Evolutionary conservation across 306 rosid species (phyloP), one percentile per base, ranked within the genome.

Genomic region (Urtica urens): DNA sequence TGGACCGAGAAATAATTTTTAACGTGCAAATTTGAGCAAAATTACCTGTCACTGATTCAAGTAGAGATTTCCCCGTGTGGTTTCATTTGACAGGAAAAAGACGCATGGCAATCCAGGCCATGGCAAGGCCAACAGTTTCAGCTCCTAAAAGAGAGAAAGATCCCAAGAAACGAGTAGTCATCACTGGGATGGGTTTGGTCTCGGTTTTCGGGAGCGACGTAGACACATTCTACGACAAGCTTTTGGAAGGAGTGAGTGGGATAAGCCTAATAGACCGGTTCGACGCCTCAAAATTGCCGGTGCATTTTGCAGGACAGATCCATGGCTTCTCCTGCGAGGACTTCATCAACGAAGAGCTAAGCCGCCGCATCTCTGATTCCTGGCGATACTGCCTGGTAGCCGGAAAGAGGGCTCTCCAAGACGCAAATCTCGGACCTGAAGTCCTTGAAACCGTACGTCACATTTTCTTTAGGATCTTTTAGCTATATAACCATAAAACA

Each of bases 161-260:
- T 65, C 86, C 93, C 16, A 82, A 75, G 51, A 82, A 82, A 64
- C 49, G 87, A 47, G 57, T 77, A 29, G 87, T 78, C 15, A 76
- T 82, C 61, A 82, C 93, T 6, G 87, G 93, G 43, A 79, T 70
- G 83, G 93, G 93, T 8, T 68, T 82, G 10, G 93, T 75, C 30
- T 75, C 93, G 2, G 81, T 73, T 18, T 78, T 78, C 57, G 93
- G 93, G 7, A 75, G 49, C 63, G 81, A 77, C 64, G 29, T 27
- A 4, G 59, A 54, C 40, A 38, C 48, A 23, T 54, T 54, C 67
- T 77, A 82, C 70, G 47, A 65, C 64, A 72, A 64, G 23, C 87
- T 82, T 38, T 77, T 82, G 1, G 81, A 75, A 33, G 93, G 93
- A 49, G 69, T 72, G 55, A 82, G 93, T 70, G 93, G 93, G n/a